phyloP scores from a whole-genome alignment of 768 basidiomycete genomes.

The Saitozyma podzolica region DNA sequence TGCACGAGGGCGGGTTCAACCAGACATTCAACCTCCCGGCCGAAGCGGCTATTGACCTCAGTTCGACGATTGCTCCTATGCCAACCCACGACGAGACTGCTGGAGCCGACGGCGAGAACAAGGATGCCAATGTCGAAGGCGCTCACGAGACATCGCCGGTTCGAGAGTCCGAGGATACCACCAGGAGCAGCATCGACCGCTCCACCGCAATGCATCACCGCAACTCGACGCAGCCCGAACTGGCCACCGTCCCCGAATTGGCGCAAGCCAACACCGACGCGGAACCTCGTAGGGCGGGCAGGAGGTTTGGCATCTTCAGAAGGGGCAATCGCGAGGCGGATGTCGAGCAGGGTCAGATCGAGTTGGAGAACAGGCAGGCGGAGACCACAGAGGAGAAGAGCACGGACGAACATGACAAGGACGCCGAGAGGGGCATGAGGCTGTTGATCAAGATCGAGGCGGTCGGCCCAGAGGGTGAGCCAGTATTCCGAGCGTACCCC shows the following conservation, averaged over 20 bases:
- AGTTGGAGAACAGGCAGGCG: slow-evolving; percentile 24
- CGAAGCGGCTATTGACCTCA: slow-evolving; percentile 76
- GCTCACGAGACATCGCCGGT: slow-evolving; percentile 1
- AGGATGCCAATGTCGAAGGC: neutral
- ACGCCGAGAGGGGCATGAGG: slow-evolving; percentile 64
- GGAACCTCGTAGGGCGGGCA: slow-evolving; percentile 15
- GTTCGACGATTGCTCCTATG: slow-evolving; percentile 42
- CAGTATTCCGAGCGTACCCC: slow-evolving; percentile 20
- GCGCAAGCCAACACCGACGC: slow-evolving; percentile 1
- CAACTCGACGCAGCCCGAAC: slow-evolving; percentile 14
- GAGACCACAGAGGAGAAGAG: slow-evolving; percentile 52
- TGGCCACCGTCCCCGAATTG: slow-evolving; percentile 39
- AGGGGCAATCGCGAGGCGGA: slow-evolving; percentile 32
- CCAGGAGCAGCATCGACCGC: slow-evolving; percentile 22
- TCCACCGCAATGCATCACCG: slow-evolving; percentile 12
- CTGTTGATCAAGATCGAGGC: slow-evolving; percentile 79
- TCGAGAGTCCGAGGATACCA: slow-evolving; percentile 25
- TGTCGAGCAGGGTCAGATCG: slow-evolving; percentile 37
- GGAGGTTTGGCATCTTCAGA: slow-evolving; percentile 30
- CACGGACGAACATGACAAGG: slow-evolving; percentile 27
- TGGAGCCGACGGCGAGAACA: slow-evolving; percentile 14
- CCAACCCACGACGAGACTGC: slow-evolving; percentile 8
- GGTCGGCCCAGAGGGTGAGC: slow-evolving; percentile 71
- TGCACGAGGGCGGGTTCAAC: slow-evolving; percentile 81
- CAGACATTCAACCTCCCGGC: slow-evolving; percentile 71